A percentile compares a stretch with the other conserved stretches of the same genome.
Evolutionary conservation across 805 yeast species (phyloP).

Genomic region (Candida manassasensis): DNA sequence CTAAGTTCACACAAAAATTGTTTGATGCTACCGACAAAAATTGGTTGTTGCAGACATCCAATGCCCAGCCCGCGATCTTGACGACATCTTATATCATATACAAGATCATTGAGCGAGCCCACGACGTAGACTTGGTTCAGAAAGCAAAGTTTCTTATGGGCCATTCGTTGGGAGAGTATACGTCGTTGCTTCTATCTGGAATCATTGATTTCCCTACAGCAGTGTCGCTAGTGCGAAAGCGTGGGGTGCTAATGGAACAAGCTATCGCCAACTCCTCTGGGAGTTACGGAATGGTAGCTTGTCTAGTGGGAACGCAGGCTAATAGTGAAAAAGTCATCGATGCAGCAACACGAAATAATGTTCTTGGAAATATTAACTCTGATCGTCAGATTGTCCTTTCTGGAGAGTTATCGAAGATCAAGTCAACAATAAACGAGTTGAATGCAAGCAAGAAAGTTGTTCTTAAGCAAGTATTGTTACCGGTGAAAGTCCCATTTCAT

Average conservation of each 20-base stretch:
- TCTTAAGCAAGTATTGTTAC: constrained; percentile 19
- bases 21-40: constrained; percentile 10
- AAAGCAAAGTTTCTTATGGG: constrained; percentile 30
- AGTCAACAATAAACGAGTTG: constrained; percentile 15
- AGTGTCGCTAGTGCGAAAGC: constrained; percentile 37
- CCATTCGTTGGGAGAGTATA: constrained; percentile 50
- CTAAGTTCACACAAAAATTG: constrained; percentile 17
- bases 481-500: constrained; percentile 52
- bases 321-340: constrained; percentile 13
- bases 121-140: constrained; percentile 16
- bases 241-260: constrained; percentile 43
- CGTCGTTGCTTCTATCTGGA: constrained; percentile 39
- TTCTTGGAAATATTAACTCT: constrained; percentile 47
- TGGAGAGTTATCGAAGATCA: constrained; percentile 30
- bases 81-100: constrained; percentile 33
- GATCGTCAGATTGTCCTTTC: constrained; percentile 39
- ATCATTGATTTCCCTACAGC: constrained; percentile 29
- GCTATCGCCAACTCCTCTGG: constrained; percentile 11
- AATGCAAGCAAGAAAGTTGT: constrained; percentile 14
- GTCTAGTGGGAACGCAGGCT: constrained; percentile 21
- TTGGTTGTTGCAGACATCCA: constrained; percentile 32
- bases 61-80: constrained; percentile 54
- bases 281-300: constrained; percentile 31
- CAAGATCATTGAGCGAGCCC: constrained; percentile 15
- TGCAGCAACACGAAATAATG: constrained; percentile 17